Evolutionary conservation across 768 basidiomycete species (phyloP).

Genomic region (Rhizopogon vesiculosus): DNA sequence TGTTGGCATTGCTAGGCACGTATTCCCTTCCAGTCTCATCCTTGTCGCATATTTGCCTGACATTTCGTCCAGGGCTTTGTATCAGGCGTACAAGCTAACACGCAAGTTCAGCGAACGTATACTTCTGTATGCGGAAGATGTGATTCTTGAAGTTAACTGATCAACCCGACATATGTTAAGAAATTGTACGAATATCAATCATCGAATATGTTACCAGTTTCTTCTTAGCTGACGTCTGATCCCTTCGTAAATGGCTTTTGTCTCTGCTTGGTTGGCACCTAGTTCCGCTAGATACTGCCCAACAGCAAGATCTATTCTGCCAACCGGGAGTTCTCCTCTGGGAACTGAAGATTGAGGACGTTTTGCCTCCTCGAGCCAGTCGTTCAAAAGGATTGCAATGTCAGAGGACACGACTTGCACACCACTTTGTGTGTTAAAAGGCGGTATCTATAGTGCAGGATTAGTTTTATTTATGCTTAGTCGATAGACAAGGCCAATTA

Average conservation of each 20-base stretch:
- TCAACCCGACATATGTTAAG: background rate
- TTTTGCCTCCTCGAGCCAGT: constrained; percentile 78
- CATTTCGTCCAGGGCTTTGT: constrained; percentile 49
- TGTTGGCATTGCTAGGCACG: constrained; percentile 60
- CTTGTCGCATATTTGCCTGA: constrained; percentile 6
- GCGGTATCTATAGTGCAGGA: constrained; percentile 52
- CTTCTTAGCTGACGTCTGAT: constrained; percentile 67
- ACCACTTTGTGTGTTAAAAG: constrained; percentile 77
- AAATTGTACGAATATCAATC: background rate
- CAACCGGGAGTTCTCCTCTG: constrained; percentile 70
- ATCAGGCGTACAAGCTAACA: constrained; percentile 65
- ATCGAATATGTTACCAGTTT: constrained; percentile 49
- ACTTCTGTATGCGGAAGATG: constrained; percentile 71
- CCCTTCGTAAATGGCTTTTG: constrained; percentile 59
- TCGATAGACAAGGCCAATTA: constrained; percentile 28
- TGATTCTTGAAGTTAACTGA: constrained; percentile 71
- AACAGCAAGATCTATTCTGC: constrained; percentile 66
- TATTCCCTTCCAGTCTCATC: background rate
- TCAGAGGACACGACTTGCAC: constrained; percentile 79
- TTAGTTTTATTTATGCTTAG: background rate
- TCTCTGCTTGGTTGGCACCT: constrained; percentile 56
- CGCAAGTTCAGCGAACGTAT: constrained; percentile 53
- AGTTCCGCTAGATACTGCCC: constrained; percentile 74
- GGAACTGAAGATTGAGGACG: constrained; percentile 63
- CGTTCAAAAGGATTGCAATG: constrained; percentile 72